Evolutionary conservation across 768 basidiomycete genomes (phyloP), one percentile per base, ranked within the genome.

Genomic region (Leucocoprinus sp.): DNA sequence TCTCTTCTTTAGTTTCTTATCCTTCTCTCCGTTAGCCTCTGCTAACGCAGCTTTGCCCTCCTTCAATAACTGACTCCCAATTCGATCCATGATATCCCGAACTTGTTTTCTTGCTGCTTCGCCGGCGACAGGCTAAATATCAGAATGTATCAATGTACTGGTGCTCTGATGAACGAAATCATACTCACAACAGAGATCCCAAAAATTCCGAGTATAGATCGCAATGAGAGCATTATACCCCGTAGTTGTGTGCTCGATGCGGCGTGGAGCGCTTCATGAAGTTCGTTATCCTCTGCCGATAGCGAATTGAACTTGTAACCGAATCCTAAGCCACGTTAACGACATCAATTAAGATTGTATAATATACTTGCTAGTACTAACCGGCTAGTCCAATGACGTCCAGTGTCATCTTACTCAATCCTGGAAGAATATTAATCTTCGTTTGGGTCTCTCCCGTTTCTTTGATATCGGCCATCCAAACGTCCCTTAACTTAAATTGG

Each of bases 381-480:
- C 82, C 79, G 65, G 68, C 80, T 33, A 84, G 67, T 5, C 85
- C 86, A 39, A 92, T 87, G 47, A 85, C 74, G 53, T 89, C 88
- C 5, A 89, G 67, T 2, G 85, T 86, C 31, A 74, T 71, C 28
- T 75, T 74, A 31, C 75, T 78, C 3, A 88, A 64, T 76, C 79
- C 86, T 1, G 68, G 61, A 26, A 82, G 60, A 3, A 77, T 74
- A 37, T 91, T 82, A 24, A 87, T 63, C 4, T 60, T 64, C 2
- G 45, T 60, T 2, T 28, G 42, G 29, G 45, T 58, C 4, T 49
- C 64, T 49, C 29, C 59, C 21, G 38, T 37, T 19, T 46, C 24
- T 37, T 46, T 39, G 22, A 33, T 19, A 34, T 44, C 64, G 1
- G 52, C 41, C 0, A 50, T 52, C 74, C 68, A 74, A 36, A 72